Evolutionary conservation across 768 basidiomycete genomes (phyloP).

Genomic region (Leccinum uliginosum): DNA sequence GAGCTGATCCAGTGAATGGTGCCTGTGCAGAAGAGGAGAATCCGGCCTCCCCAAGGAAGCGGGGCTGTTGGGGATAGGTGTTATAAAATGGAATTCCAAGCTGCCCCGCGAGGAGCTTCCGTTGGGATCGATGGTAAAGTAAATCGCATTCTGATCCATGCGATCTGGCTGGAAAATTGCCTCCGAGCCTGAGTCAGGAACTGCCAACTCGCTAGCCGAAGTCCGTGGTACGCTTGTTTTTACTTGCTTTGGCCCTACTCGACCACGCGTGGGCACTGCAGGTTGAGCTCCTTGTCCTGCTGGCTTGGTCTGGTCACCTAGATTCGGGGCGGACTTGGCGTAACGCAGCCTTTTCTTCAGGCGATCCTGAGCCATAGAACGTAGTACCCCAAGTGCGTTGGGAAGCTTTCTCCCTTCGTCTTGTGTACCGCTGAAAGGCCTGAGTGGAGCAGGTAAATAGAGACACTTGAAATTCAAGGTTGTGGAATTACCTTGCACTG

Average conservation of each 20-base stretch:
- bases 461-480: neutral
- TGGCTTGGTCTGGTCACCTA: constrained; percentile 6
- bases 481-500: constrained; percentile 16
- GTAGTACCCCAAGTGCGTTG: constrained; percentile 4
- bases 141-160: constrained; percentile 22
- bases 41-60: constrained; percentile 12
- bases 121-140: constrained; percentile 26
- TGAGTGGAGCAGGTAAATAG: constrained; percentile 3
- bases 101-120: constrained; percentile 22
- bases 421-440: constrained; percentile 7
- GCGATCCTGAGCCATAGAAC: constrained; percentile 12
- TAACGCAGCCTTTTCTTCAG: constrained; percentile 19
- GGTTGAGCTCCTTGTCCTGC: neutral
- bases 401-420: constrained; percentile 6
- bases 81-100: constrained; percentile 18
- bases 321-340: constrained; percentile 24
- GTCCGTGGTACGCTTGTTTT: neutral
- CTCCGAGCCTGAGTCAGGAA: no score
- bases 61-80: constrained; percentile 20
- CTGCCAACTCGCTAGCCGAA: neutral
- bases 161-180: constrained; percentile 4
- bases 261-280: neutral
- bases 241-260: neutral
- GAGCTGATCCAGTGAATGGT: constrained; percentile 19
- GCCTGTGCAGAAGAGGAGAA: constrained; percentile 22